Evolutionary conservation across 306 rosid genomes (phyloP).

Genomic region (Vigna nakashimae): DNA sequence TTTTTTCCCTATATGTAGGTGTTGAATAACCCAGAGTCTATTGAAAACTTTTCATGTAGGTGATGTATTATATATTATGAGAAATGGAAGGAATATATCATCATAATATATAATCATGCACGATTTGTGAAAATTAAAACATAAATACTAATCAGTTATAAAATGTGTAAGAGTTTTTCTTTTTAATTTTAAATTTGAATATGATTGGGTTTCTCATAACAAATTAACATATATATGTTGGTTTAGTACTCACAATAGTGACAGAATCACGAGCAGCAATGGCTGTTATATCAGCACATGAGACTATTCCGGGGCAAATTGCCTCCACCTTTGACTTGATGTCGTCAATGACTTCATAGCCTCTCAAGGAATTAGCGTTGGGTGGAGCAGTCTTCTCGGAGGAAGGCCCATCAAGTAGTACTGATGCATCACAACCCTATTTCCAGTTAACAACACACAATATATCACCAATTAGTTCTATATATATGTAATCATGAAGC

Average conservation of each 20-base stretch:
- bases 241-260: slow-evolving; percentile 55
- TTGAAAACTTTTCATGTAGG: background rate
- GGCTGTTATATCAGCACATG: slow-evolving; percentile 84
- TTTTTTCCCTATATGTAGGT: no score
- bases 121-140: no score
- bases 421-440: slow-evolving; percentile 91
- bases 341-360: slow-evolving; percentile 64
- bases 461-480: no score
- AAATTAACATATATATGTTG: background rate
- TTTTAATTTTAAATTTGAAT: no score
- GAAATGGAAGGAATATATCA: no score
- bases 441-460: background rate
- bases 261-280: slow-evolving; percentile 88
- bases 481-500: background rate
- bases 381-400: slow-evolving; percentile 80
- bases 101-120: no score
- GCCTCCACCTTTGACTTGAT: slow-evolving; percentile 72
- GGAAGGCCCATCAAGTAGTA: slow-evolving; percentile 71
- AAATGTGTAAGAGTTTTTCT: no score
- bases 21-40: background rate
- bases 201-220: background rate
- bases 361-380: slow-evolving; percentile 62
- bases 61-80: background rate
- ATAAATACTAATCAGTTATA: no score
- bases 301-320: slow-evolving; percentile 73